These are phyloP conservation scores for Neurospora intermedia DNA, from an alignment of 495 filamentous ascomycete species.

Conservation along the genomic window DNA sequence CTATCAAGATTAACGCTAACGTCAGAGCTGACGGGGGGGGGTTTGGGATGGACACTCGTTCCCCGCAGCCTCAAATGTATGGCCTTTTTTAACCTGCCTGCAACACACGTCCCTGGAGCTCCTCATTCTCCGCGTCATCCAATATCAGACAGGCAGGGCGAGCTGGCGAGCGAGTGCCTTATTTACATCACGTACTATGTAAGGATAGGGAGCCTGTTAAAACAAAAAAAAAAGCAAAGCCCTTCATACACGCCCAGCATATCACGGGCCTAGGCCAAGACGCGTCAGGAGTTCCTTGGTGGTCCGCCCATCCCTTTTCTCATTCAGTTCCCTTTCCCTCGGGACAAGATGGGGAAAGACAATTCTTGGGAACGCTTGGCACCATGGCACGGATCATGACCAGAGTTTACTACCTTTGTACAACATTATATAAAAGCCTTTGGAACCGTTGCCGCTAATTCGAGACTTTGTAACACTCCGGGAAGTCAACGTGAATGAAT, in stretches of 20 bases:
- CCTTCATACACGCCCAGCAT: neutral
- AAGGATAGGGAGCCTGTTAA: neutral
- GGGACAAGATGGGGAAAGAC: neutral
- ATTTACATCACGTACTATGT: neutral
- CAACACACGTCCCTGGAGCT: neutral
- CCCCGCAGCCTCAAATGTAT: neutral
- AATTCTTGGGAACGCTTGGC: neutral
- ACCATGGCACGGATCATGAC: neutral
- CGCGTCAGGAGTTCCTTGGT: neutral
- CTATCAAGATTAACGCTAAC: neutral
- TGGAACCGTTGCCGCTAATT: neutral
- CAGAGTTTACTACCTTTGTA: neutral
- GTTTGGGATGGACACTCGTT: neutral
- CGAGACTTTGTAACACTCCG: too few species aligned
- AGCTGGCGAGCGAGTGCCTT: neutral
- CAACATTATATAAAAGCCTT: neutral
- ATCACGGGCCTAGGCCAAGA: neutral
- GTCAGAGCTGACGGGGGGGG: neutral
- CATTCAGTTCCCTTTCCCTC: neutral
- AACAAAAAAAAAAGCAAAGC: neutral
- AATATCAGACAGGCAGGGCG: neutral
- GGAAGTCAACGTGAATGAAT: neutral
- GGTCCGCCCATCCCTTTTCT: neutral
- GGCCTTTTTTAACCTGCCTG: neutral
- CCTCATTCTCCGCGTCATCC: neutral